These are phyloP conservation scores for Hymenoscyphus albidus DNA, from an alignment of 2,329 filamentous ascomycete species.

Conservation along the genomic window DNA sequence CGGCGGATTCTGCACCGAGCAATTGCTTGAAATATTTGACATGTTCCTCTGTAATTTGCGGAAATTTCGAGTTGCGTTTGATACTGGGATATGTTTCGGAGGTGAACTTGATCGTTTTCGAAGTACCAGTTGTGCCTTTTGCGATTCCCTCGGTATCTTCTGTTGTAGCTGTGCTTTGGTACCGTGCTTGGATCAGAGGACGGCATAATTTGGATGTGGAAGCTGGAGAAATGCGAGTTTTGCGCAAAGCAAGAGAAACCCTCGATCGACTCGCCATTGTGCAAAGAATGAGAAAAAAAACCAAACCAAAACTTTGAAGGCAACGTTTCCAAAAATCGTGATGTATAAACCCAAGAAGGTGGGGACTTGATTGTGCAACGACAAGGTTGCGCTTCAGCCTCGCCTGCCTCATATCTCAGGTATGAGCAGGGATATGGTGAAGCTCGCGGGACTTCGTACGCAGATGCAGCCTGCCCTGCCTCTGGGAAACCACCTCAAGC, in stretches of 20 bases:
- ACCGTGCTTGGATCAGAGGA: conserved; percentile 27
- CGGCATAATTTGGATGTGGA: conserved; percentile 21
- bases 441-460: conserved; percentile 27
- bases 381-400: conserved; percentile 8
- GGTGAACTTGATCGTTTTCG: conserved; percentile 66
- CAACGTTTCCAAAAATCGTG: not conserved
- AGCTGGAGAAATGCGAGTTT: conserved; percentile 23
- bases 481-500: conserved; percentile 21
- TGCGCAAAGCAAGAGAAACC: conserved; percentile 27
- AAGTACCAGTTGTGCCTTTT: conserved; percentile 29
- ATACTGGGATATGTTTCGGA: conserved; percentile 81
- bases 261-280: conserved; percentile 31
- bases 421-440: conserved; percentile 6
- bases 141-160: conserved; percentile 29
- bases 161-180: conserved; percentile 31
- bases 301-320: not conserved
- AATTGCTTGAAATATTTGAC: conserved; percentile 77
- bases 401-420: conserved; percentile 19
- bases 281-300: not conserved
- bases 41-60: conserved; percentile 70
- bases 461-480: conserved; percentile 26
- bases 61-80: conserved; percentile 73
- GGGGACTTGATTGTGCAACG: not conserved
- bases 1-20: conserved; percentile 72
- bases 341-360: not conserved